phyloP scores from a whole-genome alignment of 345 rosid species.

The Citrus medica region DNA sequence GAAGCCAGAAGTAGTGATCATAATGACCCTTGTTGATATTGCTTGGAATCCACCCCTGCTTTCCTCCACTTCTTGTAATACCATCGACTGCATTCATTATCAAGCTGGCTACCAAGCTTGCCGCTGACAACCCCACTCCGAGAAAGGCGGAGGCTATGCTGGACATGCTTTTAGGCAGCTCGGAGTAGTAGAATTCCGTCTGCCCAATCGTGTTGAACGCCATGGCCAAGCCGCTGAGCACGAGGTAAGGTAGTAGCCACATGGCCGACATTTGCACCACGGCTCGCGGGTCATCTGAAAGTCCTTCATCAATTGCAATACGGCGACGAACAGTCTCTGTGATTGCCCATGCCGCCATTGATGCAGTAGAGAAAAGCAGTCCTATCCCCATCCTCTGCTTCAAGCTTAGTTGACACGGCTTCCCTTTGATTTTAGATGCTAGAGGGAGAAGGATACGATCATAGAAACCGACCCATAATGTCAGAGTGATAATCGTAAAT shows the following conservation, averaged over 20 bases:
- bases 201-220: conserved; percentile 45
- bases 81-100: conserved; percentile 32
- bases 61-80: conserved; percentile 22
- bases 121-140: conserved; percentile 26
- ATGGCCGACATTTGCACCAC: conserved; percentile 40
- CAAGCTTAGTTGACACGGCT: conserved; percentile 30
- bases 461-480: conserved; percentile 38
- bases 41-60: conserved; percentile 44
- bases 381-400: conserved; percentile 57
- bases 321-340: conserved; percentile 18
- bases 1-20: conserved; percentile 52
- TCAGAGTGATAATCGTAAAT: conserved; percentile 33
- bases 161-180: conserved; percentile 55
- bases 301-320: conserved; percentile 26
- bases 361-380: conserved; percentile 16
- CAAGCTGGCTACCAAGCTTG: conserved; percentile 35
- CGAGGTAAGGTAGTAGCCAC: conserved; percentile 44
- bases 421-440: conserved; percentile 32
- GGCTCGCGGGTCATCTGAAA: conserved; percentile 18
- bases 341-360: conserved; percentile 19
- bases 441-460: conserved; percentile 38
- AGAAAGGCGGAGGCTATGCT: conserved; percentile 39
- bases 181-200: conserved; percentile 46
- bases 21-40: conserved; percentile 49
- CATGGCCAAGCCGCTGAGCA: conserved; percentile 36